These are phyloP conservation scores for Tagetes patula DNA, from an alignment of 129 eudicot species.

Conservation along the genomic window DNA sequence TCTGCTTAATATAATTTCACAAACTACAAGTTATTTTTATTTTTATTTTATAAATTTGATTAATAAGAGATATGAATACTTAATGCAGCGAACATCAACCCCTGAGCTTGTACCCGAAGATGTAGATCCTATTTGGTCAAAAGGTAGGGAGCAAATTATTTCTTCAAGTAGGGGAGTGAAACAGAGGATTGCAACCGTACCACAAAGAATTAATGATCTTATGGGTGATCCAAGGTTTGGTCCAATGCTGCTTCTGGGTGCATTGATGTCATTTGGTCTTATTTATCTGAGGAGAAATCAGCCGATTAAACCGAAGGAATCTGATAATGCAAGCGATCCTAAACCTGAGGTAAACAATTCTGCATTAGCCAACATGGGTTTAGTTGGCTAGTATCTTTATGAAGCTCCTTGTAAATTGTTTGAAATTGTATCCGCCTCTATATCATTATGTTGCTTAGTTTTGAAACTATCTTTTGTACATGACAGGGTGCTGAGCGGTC, in stretches of 20 bases:
- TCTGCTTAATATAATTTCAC: background rate
- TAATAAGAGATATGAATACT: background rate
- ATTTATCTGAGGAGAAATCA: slow-evolving; percentile 71
- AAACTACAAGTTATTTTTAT: background rate
- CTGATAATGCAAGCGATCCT: slow-evolving; percentile 37
- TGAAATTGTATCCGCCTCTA: background rate
- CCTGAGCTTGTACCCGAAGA: slow-evolving; percentile 90
- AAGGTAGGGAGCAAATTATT: slow-evolving; percentile 48
- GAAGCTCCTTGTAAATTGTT: slow-evolving; percentile 3
- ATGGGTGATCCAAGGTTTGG: slow-evolving; percentile 82
- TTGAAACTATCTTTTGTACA: background rate
- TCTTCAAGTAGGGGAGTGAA: slow-evolving; percentile 53
- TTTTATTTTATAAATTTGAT: background rate
- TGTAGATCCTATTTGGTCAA: slow-evolving; percentile 65
- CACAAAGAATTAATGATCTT: slow-evolving; percentile 35
- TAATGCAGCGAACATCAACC: slow-evolving; percentile 64
- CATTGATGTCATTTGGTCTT: slow-evolving; percentile 70
- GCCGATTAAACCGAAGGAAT: slow-evolving; percentile 35
- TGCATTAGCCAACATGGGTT: background rate
- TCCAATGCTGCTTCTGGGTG: slow-evolving; percentile 78
- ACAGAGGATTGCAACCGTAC: slow-evolving; percentile 40
- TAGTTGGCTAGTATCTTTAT: background rate
- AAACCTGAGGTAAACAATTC: slow-evolving; percentile 35
- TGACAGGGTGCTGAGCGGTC: slow-evolving; percentile 45
- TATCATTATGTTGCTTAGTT: slow-evolving; percentile 8